Evolutionary conservation across 176 grass and related monocot genomes (phyloP).

Genomic region (Cenchrus americanus): DNA sequence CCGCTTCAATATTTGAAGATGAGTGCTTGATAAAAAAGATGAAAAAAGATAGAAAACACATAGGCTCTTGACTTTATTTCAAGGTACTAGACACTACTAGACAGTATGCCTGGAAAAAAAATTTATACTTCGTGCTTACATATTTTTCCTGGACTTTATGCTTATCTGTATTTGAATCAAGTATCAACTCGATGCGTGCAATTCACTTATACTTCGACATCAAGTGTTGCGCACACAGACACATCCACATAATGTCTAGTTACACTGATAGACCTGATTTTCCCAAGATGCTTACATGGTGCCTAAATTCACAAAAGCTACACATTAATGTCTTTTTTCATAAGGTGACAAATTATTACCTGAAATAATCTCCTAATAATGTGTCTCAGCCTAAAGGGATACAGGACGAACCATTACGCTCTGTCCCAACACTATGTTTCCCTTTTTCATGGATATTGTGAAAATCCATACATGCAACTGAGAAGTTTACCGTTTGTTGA

Average conservation of each 20-base stretch:
- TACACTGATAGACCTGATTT: background rate
- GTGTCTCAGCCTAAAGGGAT: background rate
- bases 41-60: conserved; percentile 1
- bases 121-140: background rate
- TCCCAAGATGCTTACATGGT: conserved; percentile 5
- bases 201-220: background rate
- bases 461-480: background rate
- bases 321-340: background rate
- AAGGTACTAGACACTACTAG: background rate
- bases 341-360: conserved; percentile 7
- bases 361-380: background rate
- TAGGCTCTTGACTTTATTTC: background rate
- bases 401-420: background rate
- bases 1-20: background rate
- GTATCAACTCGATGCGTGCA: too few species aligned
- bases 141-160: conserved; percentile 23
- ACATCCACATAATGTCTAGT: background rate
- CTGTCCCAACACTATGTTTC: background rate
- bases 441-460: conserved; percentile 9
- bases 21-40: background rate
- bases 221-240: background rate
- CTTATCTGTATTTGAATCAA: conserved; percentile 13
- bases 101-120: conserved; percentile 8
- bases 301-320: background rate
- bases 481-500: conserved; percentile 11